Evolutionary conservation across 345 rosid genomes (phyloP).

Genomic region (Populus davidiana): DNA sequence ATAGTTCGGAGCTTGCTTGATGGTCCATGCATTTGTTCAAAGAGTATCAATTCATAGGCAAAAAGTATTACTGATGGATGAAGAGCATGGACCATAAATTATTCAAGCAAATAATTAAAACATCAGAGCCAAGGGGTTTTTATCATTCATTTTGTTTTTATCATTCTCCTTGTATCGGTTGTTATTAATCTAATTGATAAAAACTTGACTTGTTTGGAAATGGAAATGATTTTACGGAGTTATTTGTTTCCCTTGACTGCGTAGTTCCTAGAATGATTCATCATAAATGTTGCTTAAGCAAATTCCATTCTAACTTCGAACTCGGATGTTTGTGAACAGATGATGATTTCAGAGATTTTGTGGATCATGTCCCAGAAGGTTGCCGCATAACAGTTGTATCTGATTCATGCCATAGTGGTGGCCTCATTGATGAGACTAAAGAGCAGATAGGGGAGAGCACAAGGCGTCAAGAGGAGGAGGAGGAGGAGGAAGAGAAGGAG

Average conservation of each 20-base stretch:
- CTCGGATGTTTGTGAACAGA: slow-evolving; percentile 41
- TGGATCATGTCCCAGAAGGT: slow-evolving; percentile 64
- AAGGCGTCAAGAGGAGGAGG: slow-evolving; percentile 30
- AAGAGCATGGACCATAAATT: not conserved
- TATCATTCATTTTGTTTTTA: not conserved
- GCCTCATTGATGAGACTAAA: slow-evolving; percentile 84
- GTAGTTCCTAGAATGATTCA: not conserved
- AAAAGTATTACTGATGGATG: not conserved
- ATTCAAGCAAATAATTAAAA: not conserved
- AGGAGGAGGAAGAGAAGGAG: slow-evolving; percentile 36
- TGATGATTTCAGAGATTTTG: slow-evolving; percentile 85
- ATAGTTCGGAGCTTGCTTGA: not conserved
- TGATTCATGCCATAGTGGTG: slow-evolving; percentile 96
- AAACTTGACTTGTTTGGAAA: not conserved
- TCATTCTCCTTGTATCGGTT: not conserved
- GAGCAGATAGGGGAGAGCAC: slow-evolving; percentile 98
- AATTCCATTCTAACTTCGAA: not conserved
- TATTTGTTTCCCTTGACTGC: not conserved
- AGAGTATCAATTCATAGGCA: not conserved
- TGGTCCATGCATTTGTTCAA: not conserved
- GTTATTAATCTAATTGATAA: not conserved
- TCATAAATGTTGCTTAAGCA: not conserved
- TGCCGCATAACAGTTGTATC: slow-evolving; percentile 69
- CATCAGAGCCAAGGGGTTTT: not conserved
- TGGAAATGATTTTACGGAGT: not conserved